Evolutionary conservation across 768 basidiomycete species (phyloP).

Genomic region (Suillus americanus): DNA sequence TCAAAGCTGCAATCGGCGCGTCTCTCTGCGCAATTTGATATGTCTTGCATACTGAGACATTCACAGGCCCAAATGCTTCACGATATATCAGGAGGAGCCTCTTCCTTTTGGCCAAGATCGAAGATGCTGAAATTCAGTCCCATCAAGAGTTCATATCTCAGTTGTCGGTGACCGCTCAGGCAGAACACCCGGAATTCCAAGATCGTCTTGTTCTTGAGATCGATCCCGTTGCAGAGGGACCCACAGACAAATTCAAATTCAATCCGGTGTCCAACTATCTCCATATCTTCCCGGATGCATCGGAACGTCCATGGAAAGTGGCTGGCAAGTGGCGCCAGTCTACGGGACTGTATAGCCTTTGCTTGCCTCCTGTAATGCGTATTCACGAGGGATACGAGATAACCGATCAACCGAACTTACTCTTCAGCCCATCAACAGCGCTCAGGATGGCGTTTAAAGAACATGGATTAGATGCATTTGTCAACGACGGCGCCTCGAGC

Average conservation of each 20-base stretch:
- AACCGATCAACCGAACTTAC: background rate
- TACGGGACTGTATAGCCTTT: background rate
- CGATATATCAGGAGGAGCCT: conserved; percentile 1
- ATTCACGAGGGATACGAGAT: background rate
- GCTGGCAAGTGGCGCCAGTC: background rate
- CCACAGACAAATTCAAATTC: conserved; percentile 1
- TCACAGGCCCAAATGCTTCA: background rate
- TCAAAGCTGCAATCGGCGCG: conserved; percentile 3
- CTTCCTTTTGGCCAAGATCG: background rate
- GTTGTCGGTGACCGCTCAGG: background rate
- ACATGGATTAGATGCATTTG: background rate
- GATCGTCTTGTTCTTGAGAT: conserved; percentile 3
- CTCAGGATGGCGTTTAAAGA: conserved; percentile 3
- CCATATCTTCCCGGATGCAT: conserved; percentile 3
- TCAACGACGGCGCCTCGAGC: background rate
- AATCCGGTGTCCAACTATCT: background rate
- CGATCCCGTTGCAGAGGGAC: background rate
- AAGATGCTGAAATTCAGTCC: conserved; percentile 1
- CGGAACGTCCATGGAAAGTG: conserved; percentile 1
- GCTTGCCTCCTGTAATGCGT: background rate
- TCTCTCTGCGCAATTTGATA: background rate
- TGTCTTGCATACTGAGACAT: background rate
- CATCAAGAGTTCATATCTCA: conserved; percentile 4
- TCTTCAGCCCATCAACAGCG: conserved; percentile 3
- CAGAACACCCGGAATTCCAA: conserved; percentile 1